Base-by-base conservation (phyloP, 2,329 filamentous ascomycete genomes). In the Pestalotiopsis sp. region DNA sequence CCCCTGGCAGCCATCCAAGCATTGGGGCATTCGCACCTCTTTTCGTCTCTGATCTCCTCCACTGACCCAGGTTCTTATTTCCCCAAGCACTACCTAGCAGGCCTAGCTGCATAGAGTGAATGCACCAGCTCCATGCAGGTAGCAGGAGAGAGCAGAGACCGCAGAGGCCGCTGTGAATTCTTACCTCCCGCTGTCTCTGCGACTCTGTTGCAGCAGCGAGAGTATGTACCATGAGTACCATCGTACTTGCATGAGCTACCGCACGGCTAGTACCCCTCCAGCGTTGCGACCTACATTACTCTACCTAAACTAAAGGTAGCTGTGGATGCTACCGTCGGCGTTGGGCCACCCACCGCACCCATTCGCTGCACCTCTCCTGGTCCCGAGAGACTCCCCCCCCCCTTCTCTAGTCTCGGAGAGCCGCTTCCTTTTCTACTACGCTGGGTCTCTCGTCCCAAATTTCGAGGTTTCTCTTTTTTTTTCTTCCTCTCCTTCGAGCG, bases 401-500 rank as follows among this genome's bases (percentile, higher is more conserved):
- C 59, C 31, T 62, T 39, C 59, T 62, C 59, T 62, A 36, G 59
- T 62, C 25, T n/a, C 57, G 27, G 31, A 36, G 25, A 59, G 57
- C 59, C 59, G 59, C 59, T 27, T 67, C 67, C 68, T 73, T 70
- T 71, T 72, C 73, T 72, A 72, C 68, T 70, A 60, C 68, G 67
- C 70, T 64, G 64, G 57, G 68, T 68, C 70, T 66, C 69, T 68
- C 66, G 62, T 49, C 67, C 68, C 69, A 61, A 66, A 62, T 67
- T 71, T 45, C 65, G 56, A 56, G 59, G 52, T 64, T 67, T 68
- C 66, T 71, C 64, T 66, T 70, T 58, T 63, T 59, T 66, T 68
- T 66, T 67, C 71, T 64, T 65, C 70, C 60, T 63, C 31, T 63
- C 58, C 27, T 59, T 38, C 20, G 70, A 73, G 71, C 71, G 70